Percentiles rank a stretch among this genome's conserved stretches.
phyloP scores from a whole-genome alignment of 352 stramenopile species.

The Aphanomyces euteiches region DNA sequence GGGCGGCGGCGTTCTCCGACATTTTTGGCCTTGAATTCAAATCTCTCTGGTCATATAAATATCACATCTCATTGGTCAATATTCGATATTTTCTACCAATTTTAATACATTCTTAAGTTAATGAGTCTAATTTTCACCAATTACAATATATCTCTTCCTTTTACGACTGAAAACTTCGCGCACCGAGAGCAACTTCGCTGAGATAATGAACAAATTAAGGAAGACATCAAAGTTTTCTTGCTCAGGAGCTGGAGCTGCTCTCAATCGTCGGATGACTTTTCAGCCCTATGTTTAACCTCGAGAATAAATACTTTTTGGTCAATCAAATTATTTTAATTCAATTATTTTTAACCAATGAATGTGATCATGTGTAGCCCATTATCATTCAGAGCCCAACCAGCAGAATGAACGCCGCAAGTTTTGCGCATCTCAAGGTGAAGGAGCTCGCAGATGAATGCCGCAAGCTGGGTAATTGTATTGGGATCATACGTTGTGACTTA shows the following conservation, averaged over 20 bases:
- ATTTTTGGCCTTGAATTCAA: conserved; percentile 8
- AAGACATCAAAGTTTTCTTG: no score
- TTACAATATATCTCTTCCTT: no score
- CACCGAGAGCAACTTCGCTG: no score
- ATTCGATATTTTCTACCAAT: conserved; percentile 4
- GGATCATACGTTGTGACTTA: neutral
- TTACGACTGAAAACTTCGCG: no score
- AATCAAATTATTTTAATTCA: conserved; percentile 20
- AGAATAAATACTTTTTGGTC: conserved; percentile 22
- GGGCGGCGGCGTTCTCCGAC: neutral
- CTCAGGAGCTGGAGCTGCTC: no score
- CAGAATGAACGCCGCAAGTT: neutral
- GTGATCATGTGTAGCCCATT: neutral
- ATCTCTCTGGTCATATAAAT: conserved; percentile 5
- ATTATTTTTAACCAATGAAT: conserved; percentile 15
- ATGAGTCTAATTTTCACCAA: no score
- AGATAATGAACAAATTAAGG: no score
- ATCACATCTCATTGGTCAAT: conserved; percentile 13
- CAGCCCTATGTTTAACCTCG: neutral
- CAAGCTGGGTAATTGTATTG: neutral
- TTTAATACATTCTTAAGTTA: no score
- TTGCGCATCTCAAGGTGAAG: conserved; percentile 25
- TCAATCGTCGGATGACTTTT: no score
- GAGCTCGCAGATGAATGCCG: conserved; percentile 23
- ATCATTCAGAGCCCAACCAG: neutral